Conservation (phyloP, 2,329 filamentous ascomycete genomes). For the Samsoniella hepiali region DNA sequence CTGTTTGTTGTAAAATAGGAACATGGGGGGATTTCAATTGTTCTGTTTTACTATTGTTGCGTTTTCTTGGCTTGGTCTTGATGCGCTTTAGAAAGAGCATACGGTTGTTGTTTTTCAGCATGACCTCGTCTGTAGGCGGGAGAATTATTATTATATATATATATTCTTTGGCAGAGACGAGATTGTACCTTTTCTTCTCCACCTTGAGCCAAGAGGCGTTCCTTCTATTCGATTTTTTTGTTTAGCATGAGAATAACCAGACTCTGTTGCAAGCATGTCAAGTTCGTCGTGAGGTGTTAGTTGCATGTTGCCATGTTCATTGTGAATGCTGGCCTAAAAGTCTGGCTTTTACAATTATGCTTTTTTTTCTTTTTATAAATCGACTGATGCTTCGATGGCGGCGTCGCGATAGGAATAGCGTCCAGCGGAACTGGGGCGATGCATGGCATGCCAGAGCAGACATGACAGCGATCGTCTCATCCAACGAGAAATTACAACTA, state of each 20-base stretch:
- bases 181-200: neutral
- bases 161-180: conserved; percentile 3
- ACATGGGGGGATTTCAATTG: neutral
- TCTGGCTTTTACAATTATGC: no score
- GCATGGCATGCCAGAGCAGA: neutral
- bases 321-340: neutral
- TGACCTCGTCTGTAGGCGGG: neutral
- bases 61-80: neutral
- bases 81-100: neutral
- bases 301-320: neutral
- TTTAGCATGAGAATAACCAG: conserved; percentile 14
- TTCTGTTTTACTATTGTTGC: conserved; percentile 1
- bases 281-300: neutral
- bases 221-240: conserved; percentile 7
- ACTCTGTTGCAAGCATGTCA: conserved; percentile 8
- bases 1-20: conserved; percentile 6
- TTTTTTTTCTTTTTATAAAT: no score
- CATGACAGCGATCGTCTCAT: neutral
- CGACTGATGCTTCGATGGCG: no score
- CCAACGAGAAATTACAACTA: neutral
- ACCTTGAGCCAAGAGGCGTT: conserved; percentile 2
- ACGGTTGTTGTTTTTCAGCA: neutral
- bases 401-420: neutral
- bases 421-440: conserved; percentile 6
- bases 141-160: neutral